Conservation (phyloP, 2,329 filamentous ascomycete genomes). For the Pseudogymnoascus sp. region DNA sequence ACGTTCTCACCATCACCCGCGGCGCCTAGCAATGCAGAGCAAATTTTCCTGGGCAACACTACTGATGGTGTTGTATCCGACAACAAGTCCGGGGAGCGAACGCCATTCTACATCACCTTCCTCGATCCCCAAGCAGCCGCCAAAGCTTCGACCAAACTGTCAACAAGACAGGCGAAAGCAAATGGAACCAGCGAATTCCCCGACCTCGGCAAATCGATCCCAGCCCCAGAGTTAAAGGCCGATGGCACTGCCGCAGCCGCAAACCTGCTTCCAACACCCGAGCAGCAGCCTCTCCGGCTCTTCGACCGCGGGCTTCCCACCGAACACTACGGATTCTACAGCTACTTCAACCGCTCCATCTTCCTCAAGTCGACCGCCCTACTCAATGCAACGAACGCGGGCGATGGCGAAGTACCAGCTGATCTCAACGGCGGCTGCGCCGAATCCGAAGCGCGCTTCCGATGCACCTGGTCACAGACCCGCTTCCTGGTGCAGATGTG, state of each 20-base stretch:
- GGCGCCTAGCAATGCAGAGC: slow-evolving; percentile 50
- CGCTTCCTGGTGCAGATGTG: slow-evolving; percentile 59
- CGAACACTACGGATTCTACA: slow-evolving; percentile 93
- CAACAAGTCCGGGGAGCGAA: slow-evolving; percentile 74
- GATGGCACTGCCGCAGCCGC: slow-evolving; percentile 70
- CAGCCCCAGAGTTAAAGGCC: slow-evolving; percentile 51
- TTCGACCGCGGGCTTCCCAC: slow-evolving; percentile 73
- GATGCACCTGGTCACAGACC: slow-evolving; percentile 54
- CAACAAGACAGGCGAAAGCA: neutral
- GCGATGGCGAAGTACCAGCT: slow-evolving; percentile 35
- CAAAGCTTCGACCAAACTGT: neutral
- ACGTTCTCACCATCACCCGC: slow-evolving; percentile 38
- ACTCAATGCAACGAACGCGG: slow-evolving; percentile 37
- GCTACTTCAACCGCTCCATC: slow-evolving; percentile 80
- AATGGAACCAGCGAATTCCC: slow-evolving; percentile 16
- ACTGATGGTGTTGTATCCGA: slow-evolving; percentile 63
- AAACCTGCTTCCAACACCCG: slow-evolving; percentile 61
- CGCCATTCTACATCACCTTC: slow-evolving; percentile 81
- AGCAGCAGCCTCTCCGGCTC: slow-evolving; percentile 72
- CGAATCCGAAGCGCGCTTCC: slow-evolving; percentile 44
- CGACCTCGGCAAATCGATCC: slow-evolving; percentile 50
- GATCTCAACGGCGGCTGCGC: slow-evolving; percentile 50
- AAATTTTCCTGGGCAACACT: slow-evolving; percentile 75
- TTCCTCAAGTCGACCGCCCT: slow-evolving; percentile 59
- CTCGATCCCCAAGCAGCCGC: slow-evolving; percentile 32